A percentile compares a stretch with the other conserved stretches of the same genome.
Evolutionary conservation across 257 asterid species (phyloP).

Genomic region (Solanum tarijense): DNA sequence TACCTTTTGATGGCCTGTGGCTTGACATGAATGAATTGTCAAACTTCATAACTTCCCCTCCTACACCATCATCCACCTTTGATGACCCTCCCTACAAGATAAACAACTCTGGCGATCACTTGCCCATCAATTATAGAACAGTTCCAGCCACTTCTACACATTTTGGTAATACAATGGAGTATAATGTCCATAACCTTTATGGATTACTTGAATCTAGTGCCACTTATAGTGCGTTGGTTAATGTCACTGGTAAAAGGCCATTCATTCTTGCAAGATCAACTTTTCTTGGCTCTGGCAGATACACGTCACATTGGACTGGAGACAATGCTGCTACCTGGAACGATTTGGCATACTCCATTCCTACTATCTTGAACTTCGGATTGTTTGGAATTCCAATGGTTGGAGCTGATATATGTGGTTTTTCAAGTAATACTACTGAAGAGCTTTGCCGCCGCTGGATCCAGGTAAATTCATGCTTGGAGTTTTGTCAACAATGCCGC

Average conservation of each 20-base stretch:
- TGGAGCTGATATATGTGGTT: slow-evolving; percentile 97
- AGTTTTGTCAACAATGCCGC: background rate
- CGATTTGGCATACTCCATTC: slow-evolving; percentile 63
- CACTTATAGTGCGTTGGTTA: slow-evolving; percentile 45
- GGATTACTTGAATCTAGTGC: slow-evolving; percentile 73
- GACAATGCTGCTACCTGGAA: slow-evolving; percentile 90
- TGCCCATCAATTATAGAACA: slow-evolving; percentile 38
- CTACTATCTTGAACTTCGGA: slow-evolving; percentile 65
- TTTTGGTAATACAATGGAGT: slow-evolving; percentile 49
- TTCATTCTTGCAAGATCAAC: slow-evolving; percentile 75
- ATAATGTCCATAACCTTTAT: slow-evolving; percentile 67
- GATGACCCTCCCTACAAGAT: slow-evolving; percentile 85
- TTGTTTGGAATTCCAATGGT: slow-evolving; percentile 86
- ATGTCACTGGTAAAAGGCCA: slow-evolving; percentile 55
- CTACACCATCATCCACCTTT: slow-evolving; percentile 39
- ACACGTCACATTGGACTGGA: slow-evolving; percentile 95
- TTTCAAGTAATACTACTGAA: slow-evolving; percentile 51
- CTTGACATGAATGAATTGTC: slow-evolving; percentile 20
- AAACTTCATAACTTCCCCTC: slow-evolving; percentile 37
- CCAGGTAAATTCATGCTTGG: slow-evolving; percentile 24
- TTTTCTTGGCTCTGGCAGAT: slow-evolving; percentile 83
- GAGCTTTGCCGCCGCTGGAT: slow-evolving; percentile 95
- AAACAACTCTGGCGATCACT: slow-evolving; percentile 43
- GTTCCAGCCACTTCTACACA: slow-evolving; percentile 65
- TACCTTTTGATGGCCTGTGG: slow-evolving; percentile 20